Evolutionary conservation across 306 rosid genomes (phyloP).

Genomic region (Boehmeria nivea): DNA sequence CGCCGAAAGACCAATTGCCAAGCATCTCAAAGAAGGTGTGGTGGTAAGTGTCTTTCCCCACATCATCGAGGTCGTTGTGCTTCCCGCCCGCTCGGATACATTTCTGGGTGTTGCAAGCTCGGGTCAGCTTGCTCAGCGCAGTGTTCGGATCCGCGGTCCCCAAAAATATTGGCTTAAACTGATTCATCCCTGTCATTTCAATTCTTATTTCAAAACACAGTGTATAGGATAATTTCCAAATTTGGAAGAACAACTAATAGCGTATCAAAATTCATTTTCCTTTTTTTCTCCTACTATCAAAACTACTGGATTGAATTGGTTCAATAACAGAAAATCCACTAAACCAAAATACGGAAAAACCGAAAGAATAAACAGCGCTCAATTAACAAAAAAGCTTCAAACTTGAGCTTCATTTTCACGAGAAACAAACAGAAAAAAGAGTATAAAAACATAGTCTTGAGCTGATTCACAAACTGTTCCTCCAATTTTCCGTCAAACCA

Average conservation of each 20-base stretch:
- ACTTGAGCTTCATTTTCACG: too few species aligned
- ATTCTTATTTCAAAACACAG: neutral
- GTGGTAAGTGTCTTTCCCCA: conserved; percentile 96
- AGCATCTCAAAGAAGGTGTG: conserved; percentile 98
- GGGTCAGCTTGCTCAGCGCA: conserved; percentile 61
- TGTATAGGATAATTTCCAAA: too few species aligned
- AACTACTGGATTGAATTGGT: neutral
- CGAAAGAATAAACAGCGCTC: too few species aligned
- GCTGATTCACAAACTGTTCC: too few species aligned
- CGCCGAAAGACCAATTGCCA: conserved; percentile 97
- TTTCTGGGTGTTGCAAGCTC: conserved; percentile 91
- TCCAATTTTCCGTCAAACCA: too few species aligned
- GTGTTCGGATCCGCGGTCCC: conserved; percentile 90
- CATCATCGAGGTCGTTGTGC: conserved; percentile 95
- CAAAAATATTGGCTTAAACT: conserved; percentile 89
- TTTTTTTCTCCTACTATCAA: neutral
- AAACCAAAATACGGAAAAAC: neutral
- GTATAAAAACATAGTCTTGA: too few species aligned
- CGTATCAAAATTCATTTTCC: too few species aligned
- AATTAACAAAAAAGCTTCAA: too few species aligned
- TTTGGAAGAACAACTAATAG: too few species aligned
- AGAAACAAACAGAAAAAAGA: too few species aligned
- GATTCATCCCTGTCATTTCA: conserved; percentile 75
- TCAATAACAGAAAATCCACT: neutral
- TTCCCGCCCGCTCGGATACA: conserved; percentile 98